Evolutionary conservation across 345 rosid species (phyloP).

Genomic region (Chamaenerion angustifolium): DNA sequence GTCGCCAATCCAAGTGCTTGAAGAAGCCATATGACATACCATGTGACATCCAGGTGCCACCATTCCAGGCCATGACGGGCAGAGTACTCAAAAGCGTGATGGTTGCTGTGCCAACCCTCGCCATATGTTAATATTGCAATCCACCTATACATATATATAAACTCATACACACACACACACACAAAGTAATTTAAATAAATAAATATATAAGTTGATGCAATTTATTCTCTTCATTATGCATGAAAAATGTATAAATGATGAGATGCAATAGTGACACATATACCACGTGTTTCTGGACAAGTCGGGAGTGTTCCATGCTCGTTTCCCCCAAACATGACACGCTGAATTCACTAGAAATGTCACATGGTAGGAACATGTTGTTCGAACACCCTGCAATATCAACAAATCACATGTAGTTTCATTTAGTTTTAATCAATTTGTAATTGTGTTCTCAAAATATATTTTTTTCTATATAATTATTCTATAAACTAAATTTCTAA

Average conservation of each 20-base stretch:
- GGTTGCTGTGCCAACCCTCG: constrained; percentile 94
- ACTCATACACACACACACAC: no score
- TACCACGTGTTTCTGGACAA: constrained; percentile 80
- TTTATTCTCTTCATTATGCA: no score
- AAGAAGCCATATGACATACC: constrained; percentile 52
- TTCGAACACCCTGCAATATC: constrained; percentile 49
- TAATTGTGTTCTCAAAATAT: no score
- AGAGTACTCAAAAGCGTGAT: constrained; percentile 77
- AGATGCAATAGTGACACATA: no score
- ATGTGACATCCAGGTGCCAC: constrained; percentile 87
- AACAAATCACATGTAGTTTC: no score
- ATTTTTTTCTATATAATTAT: no score
- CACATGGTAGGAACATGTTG: constrained; percentile 34
- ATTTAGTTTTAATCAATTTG: no score
- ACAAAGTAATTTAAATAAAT: no score
- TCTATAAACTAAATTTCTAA: no score
- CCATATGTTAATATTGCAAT: constrained; percentile 76
- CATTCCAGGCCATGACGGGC: constrained; percentile 79
- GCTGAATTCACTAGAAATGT: constrained; percentile 87
- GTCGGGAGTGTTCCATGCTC: constrained; percentile 74
- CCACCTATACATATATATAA: constrained; percentile 34
- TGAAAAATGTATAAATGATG: no score
- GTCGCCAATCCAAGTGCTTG: constrained; percentile 60
- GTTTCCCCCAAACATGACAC: constrained; percentile 87
- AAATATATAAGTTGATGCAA: no score